Conservation (phyloP, 2,329 filamentous ascomycete species). For the Diaporthe humulicola region DNA sequence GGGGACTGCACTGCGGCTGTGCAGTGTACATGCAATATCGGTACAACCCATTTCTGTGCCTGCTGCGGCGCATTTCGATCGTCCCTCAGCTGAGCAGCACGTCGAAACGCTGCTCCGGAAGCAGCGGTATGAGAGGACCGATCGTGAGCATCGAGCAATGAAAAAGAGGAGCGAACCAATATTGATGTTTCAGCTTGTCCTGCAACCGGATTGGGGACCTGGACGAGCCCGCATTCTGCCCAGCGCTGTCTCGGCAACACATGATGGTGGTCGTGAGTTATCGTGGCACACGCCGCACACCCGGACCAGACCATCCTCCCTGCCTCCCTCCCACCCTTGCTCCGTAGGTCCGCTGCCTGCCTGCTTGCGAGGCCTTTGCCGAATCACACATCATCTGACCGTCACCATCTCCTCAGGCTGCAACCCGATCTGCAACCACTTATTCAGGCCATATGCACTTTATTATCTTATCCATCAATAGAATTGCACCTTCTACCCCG, state of each 20-base stretch:
- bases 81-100: constrained; percentile 7
- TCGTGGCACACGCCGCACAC: background rate
- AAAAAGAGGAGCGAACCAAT: background rate
- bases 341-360: constrained; percentile 13
- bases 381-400: constrained; percentile 31
- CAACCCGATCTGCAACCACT: constrained; percentile 35
- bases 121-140: constrained; percentile 22
- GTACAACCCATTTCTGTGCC: constrained; percentile 4
- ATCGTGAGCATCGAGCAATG: background rate
- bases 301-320: background rate
- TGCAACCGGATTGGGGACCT: background rate
- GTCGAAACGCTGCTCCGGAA: constrained; percentile 24
- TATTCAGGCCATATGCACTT: constrained; percentile 7
- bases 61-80: constrained; percentile 22
- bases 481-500: constrained; percentile 3
- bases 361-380: background rate
- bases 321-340: background rate
- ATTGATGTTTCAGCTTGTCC: background rate
- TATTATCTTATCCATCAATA: constrained; percentile 6
- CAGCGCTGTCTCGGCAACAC: constrained; percentile 28
- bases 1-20: constrained; percentile 20
- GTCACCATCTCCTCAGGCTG: constrained; percentile 27
- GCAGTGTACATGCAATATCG: background rate
- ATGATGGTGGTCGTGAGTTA: constrained; percentile 13
- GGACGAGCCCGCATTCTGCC: background rate